Conservation (phyloP, 352 stramenopile species). For the Blastocystis sp. region DNA sequence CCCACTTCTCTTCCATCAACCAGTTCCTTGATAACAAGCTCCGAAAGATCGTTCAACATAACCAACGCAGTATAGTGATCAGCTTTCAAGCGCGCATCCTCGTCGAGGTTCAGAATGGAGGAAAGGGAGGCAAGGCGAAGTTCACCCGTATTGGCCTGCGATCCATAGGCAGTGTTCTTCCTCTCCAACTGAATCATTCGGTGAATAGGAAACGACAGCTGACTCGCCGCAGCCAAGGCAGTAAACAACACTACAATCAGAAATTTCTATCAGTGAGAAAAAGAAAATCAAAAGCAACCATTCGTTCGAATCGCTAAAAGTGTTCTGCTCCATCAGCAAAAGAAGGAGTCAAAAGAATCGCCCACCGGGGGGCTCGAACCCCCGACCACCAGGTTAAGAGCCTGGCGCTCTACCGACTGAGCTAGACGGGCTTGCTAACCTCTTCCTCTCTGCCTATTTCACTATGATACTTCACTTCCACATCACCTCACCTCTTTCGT, state of each 20-base stretch:
- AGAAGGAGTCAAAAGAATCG: no score
- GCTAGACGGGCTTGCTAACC: no score
- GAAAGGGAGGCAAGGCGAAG: background rate
- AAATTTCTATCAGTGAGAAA: no score
- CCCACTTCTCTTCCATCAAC: conserved; percentile 1
- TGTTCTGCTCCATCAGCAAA: no score
- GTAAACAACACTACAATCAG: background rate
- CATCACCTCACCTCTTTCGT: no score
- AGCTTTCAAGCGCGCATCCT: background rate
- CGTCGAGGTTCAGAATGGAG: background rate
- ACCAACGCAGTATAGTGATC: conserved; percentile 21
- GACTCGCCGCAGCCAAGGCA: background rate
- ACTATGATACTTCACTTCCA: background rate
- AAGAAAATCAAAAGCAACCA: no score
- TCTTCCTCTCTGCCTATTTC: background rate
- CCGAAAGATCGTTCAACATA: background rate
- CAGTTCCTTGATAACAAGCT: background rate
- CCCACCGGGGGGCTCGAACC: no score
- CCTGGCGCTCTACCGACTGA: no score
- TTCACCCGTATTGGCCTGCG: conserved; percentile 30
- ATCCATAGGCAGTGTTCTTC: conserved; percentile 39
- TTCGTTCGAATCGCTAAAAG: no score
- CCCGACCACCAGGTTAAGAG: no score
- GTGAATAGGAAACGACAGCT: conserved; percentile 42
- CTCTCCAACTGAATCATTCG: conserved; percentile 38